Evolutionary conservation across 495 filamentous ascomycete genomes (phyloP).

Genomic region (Ascobolus immersus): DNA sequence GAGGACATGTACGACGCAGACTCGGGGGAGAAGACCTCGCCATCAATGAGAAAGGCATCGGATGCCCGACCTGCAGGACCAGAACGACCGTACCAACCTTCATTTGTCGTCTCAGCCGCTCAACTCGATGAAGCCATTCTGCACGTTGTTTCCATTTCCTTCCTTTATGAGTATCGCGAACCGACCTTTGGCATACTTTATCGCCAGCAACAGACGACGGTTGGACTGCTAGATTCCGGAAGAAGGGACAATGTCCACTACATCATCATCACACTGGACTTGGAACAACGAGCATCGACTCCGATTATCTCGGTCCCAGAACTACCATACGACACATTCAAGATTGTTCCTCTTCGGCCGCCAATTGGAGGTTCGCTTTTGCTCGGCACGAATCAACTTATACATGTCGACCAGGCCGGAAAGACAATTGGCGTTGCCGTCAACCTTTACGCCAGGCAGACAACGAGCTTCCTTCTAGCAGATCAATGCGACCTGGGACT

Average conservation of each 20-base stretch:
- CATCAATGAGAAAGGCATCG: constrained; percentile 10
- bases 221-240: constrained; percentile 38
- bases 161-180: constrained; percentile 89
- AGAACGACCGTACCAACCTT: constrained; percentile 12
- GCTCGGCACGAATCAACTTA: constrained; percentile 65
- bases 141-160: constrained; percentile 73
- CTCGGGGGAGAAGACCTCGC: constrained; percentile 7
- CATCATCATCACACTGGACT: constrained; percentile 80
- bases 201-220: constrained; percentile 41
- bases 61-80: not conserved
- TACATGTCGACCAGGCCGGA: constrained; percentile 88
- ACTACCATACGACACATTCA: constrained; percentile 73
- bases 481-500: constrained; percentile 67
- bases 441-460: constrained; percentile 58
- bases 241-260: constrained; percentile 68
- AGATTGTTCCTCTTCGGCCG: constrained; percentile 56
- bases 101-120: constrained; percentile 14
- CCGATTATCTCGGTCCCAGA: constrained; percentile 62
- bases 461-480: constrained; percentile 51
- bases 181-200: constrained; percentile 90
- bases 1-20: constrained; percentile 37
- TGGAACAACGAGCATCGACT: constrained; percentile 82
- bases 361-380: constrained; percentile 74
- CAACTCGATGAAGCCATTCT: constrained; percentile 56
- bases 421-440: constrained; percentile 86